Conservation (phyloP, 148 eudicot species). For the Chenopodium berlandieri region DNA sequence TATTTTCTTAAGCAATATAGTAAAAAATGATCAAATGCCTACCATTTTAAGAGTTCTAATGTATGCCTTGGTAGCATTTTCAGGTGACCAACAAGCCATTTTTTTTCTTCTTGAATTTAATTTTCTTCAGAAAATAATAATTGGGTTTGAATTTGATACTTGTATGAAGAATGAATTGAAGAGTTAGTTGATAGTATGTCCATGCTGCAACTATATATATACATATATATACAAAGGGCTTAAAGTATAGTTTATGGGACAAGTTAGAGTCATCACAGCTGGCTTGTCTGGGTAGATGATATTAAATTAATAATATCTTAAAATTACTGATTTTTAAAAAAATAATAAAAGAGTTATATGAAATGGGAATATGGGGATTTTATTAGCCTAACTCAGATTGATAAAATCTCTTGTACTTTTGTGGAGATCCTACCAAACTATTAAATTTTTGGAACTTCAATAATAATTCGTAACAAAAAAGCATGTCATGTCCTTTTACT, state of each 20-base stretch:
- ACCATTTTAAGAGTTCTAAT: conserved; percentile 61
- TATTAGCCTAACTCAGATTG: conserved; percentile 5
- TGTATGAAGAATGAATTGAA: neutral
- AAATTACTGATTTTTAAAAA: neutral
- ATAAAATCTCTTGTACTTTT: conserved; percentile 25
- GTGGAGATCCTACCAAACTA: conserved; percentile 34
- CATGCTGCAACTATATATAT: conserved; percentile 10
- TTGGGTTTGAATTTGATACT: neutral
- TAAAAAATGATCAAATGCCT: neutral
- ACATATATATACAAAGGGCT: conserved; percentile 16
- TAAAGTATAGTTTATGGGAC: conserved; percentile 23
- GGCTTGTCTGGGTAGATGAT: conserved; percentile 28
- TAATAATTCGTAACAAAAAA: conserved; percentile 13
- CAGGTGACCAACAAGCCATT: conserved; percentile 61
- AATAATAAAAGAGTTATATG: neutral
- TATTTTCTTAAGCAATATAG: neutral
- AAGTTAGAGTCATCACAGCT: conserved; percentile 24
- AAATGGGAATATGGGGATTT: conserved; percentile 20
- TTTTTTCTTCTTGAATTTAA: neutral
- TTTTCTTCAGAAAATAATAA: neutral
- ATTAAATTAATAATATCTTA: conserved; percentile 8
- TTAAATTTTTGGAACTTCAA: conserved; percentile 8
- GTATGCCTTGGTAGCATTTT: conserved; percentile 74
- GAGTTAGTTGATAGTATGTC: conserved; percentile 10
- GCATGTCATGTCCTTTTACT: conserved; percentile 3